Evolutionary conservation across 2,329 filamentous ascomycete genomes (phyloP), one percentile per base, ranked within the genome.

Genomic region (Canariomyces notabilis): DNA sequence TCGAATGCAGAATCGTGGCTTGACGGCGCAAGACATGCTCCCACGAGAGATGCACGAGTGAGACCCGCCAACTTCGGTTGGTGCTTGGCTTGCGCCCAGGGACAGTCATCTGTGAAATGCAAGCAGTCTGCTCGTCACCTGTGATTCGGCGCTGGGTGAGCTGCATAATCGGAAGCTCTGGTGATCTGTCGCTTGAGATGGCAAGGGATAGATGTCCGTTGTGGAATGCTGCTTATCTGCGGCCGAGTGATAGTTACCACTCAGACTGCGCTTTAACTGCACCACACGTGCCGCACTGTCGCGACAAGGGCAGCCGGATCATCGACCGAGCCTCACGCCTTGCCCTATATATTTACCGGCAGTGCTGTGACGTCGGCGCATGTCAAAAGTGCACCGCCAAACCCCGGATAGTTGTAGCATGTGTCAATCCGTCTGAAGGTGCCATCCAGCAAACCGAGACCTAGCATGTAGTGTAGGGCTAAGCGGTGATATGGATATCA

Each of bases 1-100:
- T 19, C n/a, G 38, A 22, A 40, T 44, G 36, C 36, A 33, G 42
- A 15, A 35, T 38, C 41, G 41, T 44, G 42, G 36, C 35, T 34
- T 21, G 26, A 34, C 14, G 1, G 7, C 2, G n/a, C 26, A 15
- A 29, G 14, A 43, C 16, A 12, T 9, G 4, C 4, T 29, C 26
- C 26, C 26, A 9, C 26, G 26, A 29, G 26, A 5, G 41, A 19
- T 11, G 6, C 36, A 23, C 26, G 19, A 26, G 20, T 21, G 21
- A 40, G 15, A 18, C 21, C 6, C n/a, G 29, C 15, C 26, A 29
- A n/a, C 8, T 33, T 6, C 12, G 12, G 33, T 36, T 39, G 40
- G 21, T 31, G 15, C 22, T 37, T 34, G 18, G 14, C 26, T 9
- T 18, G 18, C 18, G 2, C 22, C 20, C 12, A 11, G 8, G 19